Percentiles rank a stretch among this genome's conserved stretches.
phyloP scores from a whole-genome alignment of 352 stramenopile species.

The Aphanomyces euteiches region DNA sequence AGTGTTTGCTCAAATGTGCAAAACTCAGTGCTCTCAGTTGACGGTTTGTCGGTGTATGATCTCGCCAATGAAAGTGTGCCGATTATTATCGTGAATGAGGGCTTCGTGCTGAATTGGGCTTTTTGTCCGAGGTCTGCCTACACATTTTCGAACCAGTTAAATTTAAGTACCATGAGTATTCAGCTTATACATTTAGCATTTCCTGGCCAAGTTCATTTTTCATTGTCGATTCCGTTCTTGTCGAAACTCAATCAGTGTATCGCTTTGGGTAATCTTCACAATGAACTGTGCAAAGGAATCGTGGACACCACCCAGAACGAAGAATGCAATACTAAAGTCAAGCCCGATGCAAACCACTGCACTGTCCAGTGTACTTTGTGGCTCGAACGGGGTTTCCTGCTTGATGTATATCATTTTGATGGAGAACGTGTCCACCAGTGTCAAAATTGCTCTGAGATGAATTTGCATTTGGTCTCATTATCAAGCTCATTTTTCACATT shows the following conservation, averaged over 20 bases:
- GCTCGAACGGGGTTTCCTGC: neutral
- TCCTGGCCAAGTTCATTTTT: neutral
- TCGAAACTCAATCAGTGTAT: neutral
- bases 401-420: conserved; percentile 47
- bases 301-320: too few relatives aligned
- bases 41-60: too few relatives aligned
- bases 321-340: too few relatives aligned
- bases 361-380: neutral
- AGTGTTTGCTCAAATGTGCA: too few relatives aligned
- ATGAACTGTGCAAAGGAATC: neutral
- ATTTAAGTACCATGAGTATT: neutral
- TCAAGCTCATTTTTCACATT: neutral
- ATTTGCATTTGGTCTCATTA: neutral
- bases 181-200: neutral
- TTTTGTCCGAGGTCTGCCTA: conserved; percentile 11
- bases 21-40: too few relatives aligned
- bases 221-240: conserved; percentile 1
- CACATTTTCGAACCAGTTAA: conserved; percentile 17
- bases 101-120: neutral
- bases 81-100: neutral
- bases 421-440: conserved; percentile 1
- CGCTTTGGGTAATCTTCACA: conserved; percentile 3
- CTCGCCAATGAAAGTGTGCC: too few relatives aligned
- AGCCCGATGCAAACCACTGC: neutral
- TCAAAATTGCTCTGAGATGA: neutral